A percentile compares a stretch with the other conserved stretches of the same genome.
Evolutionary conservation across 768 basidiomycete species (phyloP).

Genomic region (Leccinum fibrillosum): DNA sequence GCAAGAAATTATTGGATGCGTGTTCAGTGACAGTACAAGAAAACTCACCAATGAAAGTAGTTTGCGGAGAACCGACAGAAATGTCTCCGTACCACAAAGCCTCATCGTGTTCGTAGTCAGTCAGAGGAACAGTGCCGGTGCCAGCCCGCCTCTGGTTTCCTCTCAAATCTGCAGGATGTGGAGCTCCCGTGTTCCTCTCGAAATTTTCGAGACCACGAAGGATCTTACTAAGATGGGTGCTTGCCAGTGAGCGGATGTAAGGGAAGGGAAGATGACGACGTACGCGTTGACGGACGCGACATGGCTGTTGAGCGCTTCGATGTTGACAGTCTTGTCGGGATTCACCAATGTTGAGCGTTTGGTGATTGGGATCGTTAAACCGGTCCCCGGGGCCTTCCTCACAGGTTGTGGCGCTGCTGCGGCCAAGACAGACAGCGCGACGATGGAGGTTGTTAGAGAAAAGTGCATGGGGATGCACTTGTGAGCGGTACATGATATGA

Average conservation of each 20-base stretch:
- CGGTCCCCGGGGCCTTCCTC: not conserved
- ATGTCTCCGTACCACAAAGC: constrained; percentile 12
- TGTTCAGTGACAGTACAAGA: not conserved
- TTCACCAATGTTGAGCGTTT: constrained; percentile 8
- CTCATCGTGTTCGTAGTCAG: not conserved
- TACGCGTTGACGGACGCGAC: constrained; percentile 4
- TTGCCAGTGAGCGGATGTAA: not conserved
- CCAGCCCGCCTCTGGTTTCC: not conserved
- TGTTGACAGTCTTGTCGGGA: constrained; percentile 1
- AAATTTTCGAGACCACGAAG: not conserved
- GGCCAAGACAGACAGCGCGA: constrained; percentile 2
- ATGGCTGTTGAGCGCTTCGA: constrained; percentile 5
- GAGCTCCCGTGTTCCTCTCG: constrained; percentile 1
- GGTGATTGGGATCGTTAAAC: constrained; percentile 7
- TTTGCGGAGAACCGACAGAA: constrained; percentile 1
- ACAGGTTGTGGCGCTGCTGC: constrained; percentile 3
- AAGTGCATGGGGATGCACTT: not conserved
- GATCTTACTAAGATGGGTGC: not conserved
- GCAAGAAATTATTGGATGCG: not conserved
- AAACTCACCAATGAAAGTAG: not conserved
- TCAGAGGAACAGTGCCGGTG: not conserved
- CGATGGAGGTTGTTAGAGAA: not conserved
- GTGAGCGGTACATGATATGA: no score
- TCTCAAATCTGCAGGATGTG: not conserved
- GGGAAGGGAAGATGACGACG: not conserved